Evolutionary conservation across 2,329 filamentous ascomycete genomes (phyloP).

Genomic region (Phyllosticta ampelicida): DNA sequence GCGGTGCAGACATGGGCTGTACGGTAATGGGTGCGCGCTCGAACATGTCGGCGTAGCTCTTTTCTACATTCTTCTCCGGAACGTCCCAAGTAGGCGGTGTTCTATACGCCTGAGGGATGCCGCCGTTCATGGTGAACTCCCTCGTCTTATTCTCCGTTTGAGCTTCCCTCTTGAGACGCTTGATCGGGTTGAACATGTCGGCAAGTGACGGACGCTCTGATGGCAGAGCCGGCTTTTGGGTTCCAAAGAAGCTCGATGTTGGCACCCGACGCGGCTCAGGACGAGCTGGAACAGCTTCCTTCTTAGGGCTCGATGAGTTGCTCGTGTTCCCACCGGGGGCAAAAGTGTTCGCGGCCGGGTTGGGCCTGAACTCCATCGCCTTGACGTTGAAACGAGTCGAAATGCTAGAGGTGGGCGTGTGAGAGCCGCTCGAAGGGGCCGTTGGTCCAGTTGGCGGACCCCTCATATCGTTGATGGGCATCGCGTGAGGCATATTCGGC

Average conservation of each 20-base stretch:
- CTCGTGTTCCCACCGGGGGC: slow-evolving; percentile 56
- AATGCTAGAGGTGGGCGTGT: slow-evolving; percentile 43
- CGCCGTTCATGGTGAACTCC: slow-evolving; percentile 65
- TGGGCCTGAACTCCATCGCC: slow-evolving; percentile 73
- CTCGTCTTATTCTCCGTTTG: slow-evolving; percentile 40
- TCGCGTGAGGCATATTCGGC: slow-evolving; percentile 43
- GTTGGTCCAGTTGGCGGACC: slow-evolving; percentile 63
- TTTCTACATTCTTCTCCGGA: slow-evolving; percentile 58
- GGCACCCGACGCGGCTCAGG: slow-evolving; percentile 22
- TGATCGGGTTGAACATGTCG: slow-evolving; percentile 51
- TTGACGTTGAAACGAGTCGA: slow-evolving; percentile 50
- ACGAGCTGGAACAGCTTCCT: slow-evolving; percentile 33
- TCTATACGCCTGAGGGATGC: slow-evolving; percentile 74
- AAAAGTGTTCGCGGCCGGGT: slow-evolving; percentile 68
- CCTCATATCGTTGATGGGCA: slow-evolving; percentile 55
- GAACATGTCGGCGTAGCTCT: slow-evolving; percentile 71
- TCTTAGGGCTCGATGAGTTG: slow-evolving; percentile 59
- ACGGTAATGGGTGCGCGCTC: slow-evolving; percentile 52
- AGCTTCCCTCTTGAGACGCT: slow-evolving; percentile 59
- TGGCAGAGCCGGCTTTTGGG: slow-evolving; percentile 58
- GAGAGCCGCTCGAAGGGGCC: slow-evolving; percentile 37
- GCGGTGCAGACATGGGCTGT: slow-evolving; percentile 50
- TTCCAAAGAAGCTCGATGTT: slow-evolving; percentile 47
- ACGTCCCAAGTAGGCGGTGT: slow-evolving; percentile 79
- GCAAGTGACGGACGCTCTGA: slow-evolving; percentile 44